Percentiles rank a stretch among this genome's conserved stretches.
phyloP scores from a whole-genome alignment of 441 rosid species.

The Viola pubescens region DNA sequence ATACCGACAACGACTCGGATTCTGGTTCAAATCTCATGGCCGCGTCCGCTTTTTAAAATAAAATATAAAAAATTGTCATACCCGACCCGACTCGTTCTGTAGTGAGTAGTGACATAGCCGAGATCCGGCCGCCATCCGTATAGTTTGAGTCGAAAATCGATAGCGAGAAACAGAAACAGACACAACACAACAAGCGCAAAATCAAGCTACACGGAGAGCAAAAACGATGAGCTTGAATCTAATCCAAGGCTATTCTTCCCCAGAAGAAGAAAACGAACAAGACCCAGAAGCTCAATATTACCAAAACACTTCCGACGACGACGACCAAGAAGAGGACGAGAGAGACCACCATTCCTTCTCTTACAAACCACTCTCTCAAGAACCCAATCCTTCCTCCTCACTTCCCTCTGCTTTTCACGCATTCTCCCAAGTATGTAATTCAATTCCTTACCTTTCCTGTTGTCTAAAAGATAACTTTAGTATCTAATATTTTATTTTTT shows the following conservation, averaged over 20 bases:
- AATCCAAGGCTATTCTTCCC: constrained; percentile 76
- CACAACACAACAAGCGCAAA: no score
- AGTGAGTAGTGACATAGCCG: no score
- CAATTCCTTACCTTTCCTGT: not conserved
- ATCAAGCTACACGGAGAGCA: no score
- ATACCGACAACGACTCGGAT: no score
- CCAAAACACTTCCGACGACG: constrained; percentile 39
- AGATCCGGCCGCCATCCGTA: no score
- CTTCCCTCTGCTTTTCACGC: constrained; percentile 79
- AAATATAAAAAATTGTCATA: no score
- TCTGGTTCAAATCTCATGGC: no score
- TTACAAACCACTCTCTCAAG: constrained; percentile 23
- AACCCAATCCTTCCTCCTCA: constrained; percentile 21
- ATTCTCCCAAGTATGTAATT: constrained; percentile 59
- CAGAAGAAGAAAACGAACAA: constrained; percentile 57
- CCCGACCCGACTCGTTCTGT: no score
- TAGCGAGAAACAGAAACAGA: no score
- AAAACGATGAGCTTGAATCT: constrained; percentile 65
- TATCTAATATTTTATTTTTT: constrained; percentile 5
- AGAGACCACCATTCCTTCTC: constrained; percentile 12
- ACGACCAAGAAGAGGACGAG: constrained; percentile 19
- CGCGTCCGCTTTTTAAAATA: no score
- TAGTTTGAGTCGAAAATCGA: no score
- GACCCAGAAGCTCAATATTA: constrained; percentile 19
- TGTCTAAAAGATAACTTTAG: not conserved